Evolutionary conservation across 768 basidiomycete species (phyloP), one percentile per base, ranked within the genome.

Genomic region (Tulasnella sp.): DNA sequence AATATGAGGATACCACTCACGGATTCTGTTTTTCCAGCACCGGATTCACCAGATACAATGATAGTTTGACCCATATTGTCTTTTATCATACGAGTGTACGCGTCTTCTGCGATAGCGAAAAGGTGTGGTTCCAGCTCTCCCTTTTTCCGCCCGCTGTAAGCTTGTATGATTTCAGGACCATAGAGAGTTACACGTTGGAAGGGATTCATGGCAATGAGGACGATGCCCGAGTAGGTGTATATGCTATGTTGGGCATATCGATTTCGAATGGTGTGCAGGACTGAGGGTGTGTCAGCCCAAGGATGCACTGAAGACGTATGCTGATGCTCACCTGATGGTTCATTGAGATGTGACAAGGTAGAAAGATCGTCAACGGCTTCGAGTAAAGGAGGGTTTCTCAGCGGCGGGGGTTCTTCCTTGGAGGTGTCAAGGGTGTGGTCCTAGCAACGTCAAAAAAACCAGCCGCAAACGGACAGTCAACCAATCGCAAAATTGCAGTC

Each of bases 91-190:
- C 88, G 87, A 10, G 91, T 92, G 64, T 98, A 89, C 55, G 95
- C 95, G 71, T 98, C 95, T 67, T 99, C 95, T 8, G 95, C 95
- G 58, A 99, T 99, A 19, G 95, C 95, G 66, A 98, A 99, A 57
- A 99, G 65, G 70, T 99, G 95, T 2, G 95, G 95, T 61, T 98
- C 95, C 31, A 98, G 72, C 54, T 98, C 95, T 34, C 93, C 93
- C 65, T 91, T 81, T 62, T 78, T 78, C 46, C 89, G 71, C 48
- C 89, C 91, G 56, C 83, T 84, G 65, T 99, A 99, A 12, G 91
- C 90, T 67, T 98, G 92, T 16, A 99, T 93, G 62, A 95, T 87
- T 63, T 95, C 90, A 19, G 89, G 87, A 5, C 88, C 89, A 72
- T 99, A 99, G 54, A 98, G 81, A 22, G 90, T 87, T 61, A 99